phyloP scores from a whole-genome alignment of 1,284 basidiomycete genomes.

The Inonotus hispidus region DNA sequence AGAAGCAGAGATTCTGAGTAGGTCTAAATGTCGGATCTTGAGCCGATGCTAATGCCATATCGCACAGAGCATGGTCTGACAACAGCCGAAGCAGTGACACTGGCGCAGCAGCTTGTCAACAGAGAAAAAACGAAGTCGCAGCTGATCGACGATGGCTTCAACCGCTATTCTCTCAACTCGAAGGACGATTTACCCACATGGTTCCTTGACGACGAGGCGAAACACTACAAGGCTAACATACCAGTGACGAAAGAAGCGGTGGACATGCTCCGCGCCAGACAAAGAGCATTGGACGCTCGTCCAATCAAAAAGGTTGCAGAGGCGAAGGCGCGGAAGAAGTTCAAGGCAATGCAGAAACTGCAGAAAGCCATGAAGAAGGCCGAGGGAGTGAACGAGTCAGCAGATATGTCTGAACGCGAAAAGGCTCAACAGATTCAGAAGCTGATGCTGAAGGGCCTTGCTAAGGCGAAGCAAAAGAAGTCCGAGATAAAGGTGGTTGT shows the following conservation, averaged over 20 bases:
- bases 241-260: conserved; percentile 98
- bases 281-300: conserved; percentile 91
- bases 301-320: conserved; percentile 99
- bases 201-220: conserved; percentile 97
- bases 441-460: conserved; percentile 76
- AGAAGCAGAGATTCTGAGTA: conserved; percentile 68
- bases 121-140: conserved; percentile 85
- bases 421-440: conserved; percentile 94
- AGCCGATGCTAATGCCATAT: background rate
- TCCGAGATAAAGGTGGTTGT: conserved; percentile 88
- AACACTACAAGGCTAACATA: conserved; percentile 91
- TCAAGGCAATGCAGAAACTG: conserved; percentile 79
- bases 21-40: conserved; percentile 26
- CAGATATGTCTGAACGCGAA: conserved; percentile 90
- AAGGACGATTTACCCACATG: conserved; percentile 91
- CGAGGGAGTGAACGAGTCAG: conserved; percentile 87
- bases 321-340: conserved; percentile 96
- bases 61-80: conserved; percentile 74
- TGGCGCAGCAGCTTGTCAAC: conserved; percentile 93
- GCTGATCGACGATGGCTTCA: conserved; percentile 94
- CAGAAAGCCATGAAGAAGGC: conserved; percentile 97
- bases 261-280: conserved; percentile 79
- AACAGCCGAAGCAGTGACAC: conserved; percentile 88
- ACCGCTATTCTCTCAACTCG: conserved; percentile 85
- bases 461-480: conserved; percentile 62